phyloP scores from a whole-genome alignment of 768 basidiomycete species.

The Boletus insuetus region DNA sequence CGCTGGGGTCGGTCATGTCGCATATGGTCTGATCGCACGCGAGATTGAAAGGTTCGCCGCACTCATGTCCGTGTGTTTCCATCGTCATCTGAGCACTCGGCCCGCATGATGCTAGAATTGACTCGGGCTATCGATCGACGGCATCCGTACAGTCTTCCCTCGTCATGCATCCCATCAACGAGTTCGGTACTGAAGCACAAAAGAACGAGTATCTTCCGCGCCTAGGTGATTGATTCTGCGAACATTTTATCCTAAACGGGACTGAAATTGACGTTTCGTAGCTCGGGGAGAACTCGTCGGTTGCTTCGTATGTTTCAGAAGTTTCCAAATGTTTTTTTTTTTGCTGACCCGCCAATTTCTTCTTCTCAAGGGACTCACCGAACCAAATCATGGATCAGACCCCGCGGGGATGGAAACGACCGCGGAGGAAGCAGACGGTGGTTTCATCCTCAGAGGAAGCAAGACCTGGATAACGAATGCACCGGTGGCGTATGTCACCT shows the following conservation, averaged over 20 bases:
- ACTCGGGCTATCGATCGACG: slow-evolving; percentile 94
- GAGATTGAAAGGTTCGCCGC: slow-evolving; percentile 80
- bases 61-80: background rate
- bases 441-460: slow-evolving; percentile 82
- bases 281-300: slow-evolving; percentile 86
- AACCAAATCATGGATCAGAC: slow-evolving; percentile 96
- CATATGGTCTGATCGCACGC: slow-evolving; percentile 90
- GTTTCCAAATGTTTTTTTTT: background rate
- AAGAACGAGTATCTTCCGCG: slow-evolving; percentile 88
- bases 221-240: slow-evolving; percentile 49
- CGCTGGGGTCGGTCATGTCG: slow-evolving; percentile 86
- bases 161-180: slow-evolving; percentile 92
- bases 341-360: background rate
- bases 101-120: slow-evolving; percentile 55
- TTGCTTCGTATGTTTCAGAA: slow-evolving; percentile 71
- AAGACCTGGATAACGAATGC: slow-evolving; percentile 99
- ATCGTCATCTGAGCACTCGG: background rate
- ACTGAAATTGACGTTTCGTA: slow-evolving; percentile 27
- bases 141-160: slow-evolving; percentile 95
- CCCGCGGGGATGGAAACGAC: slow-evolving; percentile 97
- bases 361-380: slow-evolving; percentile 78
- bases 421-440: slow-evolving; percentile 81
- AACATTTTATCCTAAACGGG: background rate
- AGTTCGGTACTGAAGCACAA: slow-evolving; percentile 86
- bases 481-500: slow-evolving; percentile 70